Conservation (phyloP, 1,284 basidiomycete species). For the Takashimella koratensis region DNA sequence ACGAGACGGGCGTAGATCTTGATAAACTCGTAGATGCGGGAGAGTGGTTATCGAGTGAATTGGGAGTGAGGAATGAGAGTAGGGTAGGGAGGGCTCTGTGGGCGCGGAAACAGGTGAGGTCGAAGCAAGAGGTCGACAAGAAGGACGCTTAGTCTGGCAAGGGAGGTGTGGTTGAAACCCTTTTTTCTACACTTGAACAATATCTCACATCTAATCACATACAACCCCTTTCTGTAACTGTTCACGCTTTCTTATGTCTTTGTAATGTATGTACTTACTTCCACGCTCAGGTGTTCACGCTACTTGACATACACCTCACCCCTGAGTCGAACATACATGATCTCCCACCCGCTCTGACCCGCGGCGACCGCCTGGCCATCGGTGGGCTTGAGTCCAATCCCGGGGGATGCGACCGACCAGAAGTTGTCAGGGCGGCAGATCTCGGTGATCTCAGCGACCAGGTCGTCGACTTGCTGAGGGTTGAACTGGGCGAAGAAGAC, state of each 20-base stretch:
- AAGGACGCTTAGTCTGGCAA: background rate
- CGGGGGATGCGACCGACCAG: constrained; percentile 40
- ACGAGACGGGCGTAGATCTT: constrained; percentile 65
- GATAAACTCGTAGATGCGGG: constrained; percentile 68
- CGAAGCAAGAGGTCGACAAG: background rate
- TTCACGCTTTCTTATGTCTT: too few species aligned
- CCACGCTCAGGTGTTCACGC: too few species aligned
- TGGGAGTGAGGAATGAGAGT: constrained; percentile 69
- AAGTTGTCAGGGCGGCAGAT: constrained; percentile 58
- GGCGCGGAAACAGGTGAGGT: constrained; percentile 51
- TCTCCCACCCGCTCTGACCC: constrained; percentile 59
- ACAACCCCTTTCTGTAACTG: too few species aligned
- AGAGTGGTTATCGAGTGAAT: constrained; percentile 68
- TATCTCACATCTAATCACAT: too few species aligned
- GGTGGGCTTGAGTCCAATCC: constrained; percentile 14
- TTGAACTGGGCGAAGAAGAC: constrained; percentile 57
- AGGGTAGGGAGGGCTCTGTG: constrained; percentile 74
- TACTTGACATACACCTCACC: constrained; percentile 48
- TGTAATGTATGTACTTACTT: too few species aligned
- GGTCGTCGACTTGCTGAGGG: constrained; percentile 57
- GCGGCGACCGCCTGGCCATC: constrained; percentile 42
- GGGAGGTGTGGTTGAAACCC: too few species aligned
- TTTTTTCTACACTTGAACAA: too few species aligned
- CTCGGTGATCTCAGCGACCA: constrained; percentile 65
- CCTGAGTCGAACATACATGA: constrained; percentile 69